Conservation (phyloP, 2,329 filamentous ascomycete species). For the Mariannaea sp. region DNA sequence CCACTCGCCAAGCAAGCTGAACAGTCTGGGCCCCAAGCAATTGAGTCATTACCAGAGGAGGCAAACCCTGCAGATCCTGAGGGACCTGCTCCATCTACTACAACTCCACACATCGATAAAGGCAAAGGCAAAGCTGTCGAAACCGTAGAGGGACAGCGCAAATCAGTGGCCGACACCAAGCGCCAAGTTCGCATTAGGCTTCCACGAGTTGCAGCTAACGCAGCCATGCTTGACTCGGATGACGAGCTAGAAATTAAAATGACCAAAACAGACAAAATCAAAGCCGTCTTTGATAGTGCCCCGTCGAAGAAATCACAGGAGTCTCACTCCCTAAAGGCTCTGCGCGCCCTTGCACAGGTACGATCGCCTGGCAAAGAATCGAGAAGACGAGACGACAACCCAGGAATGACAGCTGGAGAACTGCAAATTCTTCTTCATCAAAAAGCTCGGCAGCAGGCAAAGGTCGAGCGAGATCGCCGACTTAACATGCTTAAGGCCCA, state of each 20-base stretch:
- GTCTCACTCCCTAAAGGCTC: conserved; percentile 64
- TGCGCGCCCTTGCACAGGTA: conserved; percentile 77
- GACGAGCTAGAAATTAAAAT: conserved; percentile 69
- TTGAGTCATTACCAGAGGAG: conserved; percentile 13
- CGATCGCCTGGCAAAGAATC: conserved; percentile 63
- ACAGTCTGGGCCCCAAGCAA: conserved; percentile 13
- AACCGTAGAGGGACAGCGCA: conserved; percentile 18
- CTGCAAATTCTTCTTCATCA: conserved; percentile 70
- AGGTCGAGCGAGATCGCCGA: conserved; percentile 74
- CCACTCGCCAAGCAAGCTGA: conserved; percentile 45
- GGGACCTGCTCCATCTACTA: conserved; percentile 40
- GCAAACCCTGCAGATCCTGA: conserved; percentile 42
- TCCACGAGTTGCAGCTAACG: conserved; percentile 47
- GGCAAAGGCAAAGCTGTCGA: conserved; percentile 62
- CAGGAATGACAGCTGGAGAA: conserved; percentile 69
- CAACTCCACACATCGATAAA: conserved; percentile 55
- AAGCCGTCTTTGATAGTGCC: conserved; percentile 71
- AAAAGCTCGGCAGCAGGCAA: conserved; percentile 80
- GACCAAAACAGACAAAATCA: conserved; percentile 56
- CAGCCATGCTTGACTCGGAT: conserved; percentile 51
- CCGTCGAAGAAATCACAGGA: conserved; percentile 68
- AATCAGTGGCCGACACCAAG: conserved; percentile 42
- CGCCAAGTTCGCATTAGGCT: conserved; percentile 59
- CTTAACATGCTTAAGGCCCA: conserved; percentile 77
- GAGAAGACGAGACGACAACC: conserved; percentile 50